A percentile compares a stretch with the other conserved stretches of the same genome.
Conservation (phyloP, 2,329 filamentous ascomycete genomes). For the Pleomassaria siparia region DNA sequence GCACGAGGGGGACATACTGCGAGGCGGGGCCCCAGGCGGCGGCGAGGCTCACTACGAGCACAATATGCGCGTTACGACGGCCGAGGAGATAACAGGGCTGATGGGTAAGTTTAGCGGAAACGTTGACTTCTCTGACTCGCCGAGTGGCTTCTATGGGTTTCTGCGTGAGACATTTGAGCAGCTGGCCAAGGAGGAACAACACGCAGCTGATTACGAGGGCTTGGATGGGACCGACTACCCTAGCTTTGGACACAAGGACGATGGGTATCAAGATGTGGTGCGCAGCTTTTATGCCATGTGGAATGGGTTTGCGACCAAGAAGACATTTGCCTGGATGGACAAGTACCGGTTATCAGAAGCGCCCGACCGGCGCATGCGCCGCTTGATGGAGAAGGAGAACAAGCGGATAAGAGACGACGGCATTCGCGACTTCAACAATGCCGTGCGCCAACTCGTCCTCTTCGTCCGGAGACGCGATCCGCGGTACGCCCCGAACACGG, state of each 20-base stretch:
- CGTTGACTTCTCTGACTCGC: conserved; percentile 77
- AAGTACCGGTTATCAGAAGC: conserved; percentile 80
- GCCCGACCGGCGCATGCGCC: conserved; percentile 77
- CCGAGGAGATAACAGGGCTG: conserved; percentile 75
- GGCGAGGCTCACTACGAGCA: conserved; percentile 59
- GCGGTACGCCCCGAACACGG: conserved; percentile 73
- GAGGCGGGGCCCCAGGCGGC: conserved; percentile 61
- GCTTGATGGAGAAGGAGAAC: conserved; percentile 95
- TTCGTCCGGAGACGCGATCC: conserved; percentile 93
- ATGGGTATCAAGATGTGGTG: conserved; percentile 74
- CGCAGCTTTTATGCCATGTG: conserved; percentile 80
- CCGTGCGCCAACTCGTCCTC: conserved; percentile 79
- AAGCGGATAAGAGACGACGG: conserved; percentile 79
- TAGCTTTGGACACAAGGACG: conserved; percentile 75
- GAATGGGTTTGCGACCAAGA: conserved; percentile 79
- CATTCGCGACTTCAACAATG: conserved; percentile 86
- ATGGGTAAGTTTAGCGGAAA: conserved; percentile 78
- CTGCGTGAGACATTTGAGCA: conserved; percentile 76
- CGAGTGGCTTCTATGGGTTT: conserved; percentile 82
- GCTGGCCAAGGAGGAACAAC: conserved; percentile 76
- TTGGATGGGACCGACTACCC: conserved; percentile 69
- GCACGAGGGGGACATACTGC: conserved; percentile 81
- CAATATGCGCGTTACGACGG: conserved; percentile 74
- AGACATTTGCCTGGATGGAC: conserved; percentile 89
- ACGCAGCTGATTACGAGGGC: conserved; percentile 70